These are phyloP conservation scores for Metschnikowia lunata DNA, from an alignment of 805 yeast genomes.

Conservation along the genomic window DNA sequence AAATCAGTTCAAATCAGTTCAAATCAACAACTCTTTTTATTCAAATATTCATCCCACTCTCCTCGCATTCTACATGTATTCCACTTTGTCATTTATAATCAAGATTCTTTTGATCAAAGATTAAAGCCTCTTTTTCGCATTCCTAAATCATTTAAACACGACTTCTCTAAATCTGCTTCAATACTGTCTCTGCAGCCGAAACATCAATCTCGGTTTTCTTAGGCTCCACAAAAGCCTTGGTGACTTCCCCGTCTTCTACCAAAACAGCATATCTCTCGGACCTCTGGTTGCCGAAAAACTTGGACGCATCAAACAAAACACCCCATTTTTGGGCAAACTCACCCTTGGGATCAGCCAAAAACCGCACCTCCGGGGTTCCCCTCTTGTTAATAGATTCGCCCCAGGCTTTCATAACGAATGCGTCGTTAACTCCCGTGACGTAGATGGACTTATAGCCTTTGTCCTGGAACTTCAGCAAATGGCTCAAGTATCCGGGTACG, in stretches of 20 bases:
- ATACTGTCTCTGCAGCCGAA: conserved; percentile 44
- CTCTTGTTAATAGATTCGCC: conserved; percentile 37
- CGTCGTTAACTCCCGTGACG: conserved; percentile 79
- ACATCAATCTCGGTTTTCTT: conserved; percentile 69
- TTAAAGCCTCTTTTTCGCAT: neutral
- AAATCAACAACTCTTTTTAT: too few relatives aligned
- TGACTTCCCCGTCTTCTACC: conserved; percentile 71
- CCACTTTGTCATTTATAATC: too few relatives aligned
- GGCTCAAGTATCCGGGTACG: conserved; percentile 66
- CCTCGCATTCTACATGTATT: too few relatives aligned
- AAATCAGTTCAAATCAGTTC: too few relatives aligned
- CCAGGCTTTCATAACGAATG: conserved; percentile 85
- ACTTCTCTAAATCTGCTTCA: conserved; percentile 17
- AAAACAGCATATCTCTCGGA: conserved; percentile 71
- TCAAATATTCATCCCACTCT: too few relatives aligned
- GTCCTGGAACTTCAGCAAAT: conserved; percentile 47
- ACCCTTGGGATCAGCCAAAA: conserved; percentile 78
- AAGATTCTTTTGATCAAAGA: too few relatives aligned
- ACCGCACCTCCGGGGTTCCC: conserved; percentile 37
- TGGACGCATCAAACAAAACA: conserved; percentile 68
- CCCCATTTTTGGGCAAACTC: conserved; percentile 65
- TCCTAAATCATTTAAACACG: neutral
- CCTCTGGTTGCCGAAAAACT: conserved; percentile 72
- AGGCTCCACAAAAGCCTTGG: conserved; percentile 68
- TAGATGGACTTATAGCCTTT: conserved; percentile 64